A percentile compares a stretch with the other conserved stretches of the same genome.
Conservation (phyloP, 2,329 filamentous ascomycete genomes). For the Verticillium zaregamsianum region DNA sequence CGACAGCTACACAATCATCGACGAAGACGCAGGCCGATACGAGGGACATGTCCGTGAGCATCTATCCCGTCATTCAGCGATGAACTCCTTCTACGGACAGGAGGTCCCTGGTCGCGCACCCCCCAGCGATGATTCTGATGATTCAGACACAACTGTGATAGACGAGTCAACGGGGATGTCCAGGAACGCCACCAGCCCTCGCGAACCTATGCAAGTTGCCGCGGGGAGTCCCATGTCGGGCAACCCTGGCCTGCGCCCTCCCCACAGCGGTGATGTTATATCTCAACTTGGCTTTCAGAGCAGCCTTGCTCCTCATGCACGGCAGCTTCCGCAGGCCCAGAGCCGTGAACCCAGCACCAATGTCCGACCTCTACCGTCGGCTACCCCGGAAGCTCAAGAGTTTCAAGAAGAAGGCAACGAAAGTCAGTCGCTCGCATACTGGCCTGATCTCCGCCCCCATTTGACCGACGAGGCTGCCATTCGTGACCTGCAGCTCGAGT, state of each 20-base stretch:
- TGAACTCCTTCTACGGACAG: background rate
- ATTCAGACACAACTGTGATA: background rate
- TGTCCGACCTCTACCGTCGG: too few relatives aligned
- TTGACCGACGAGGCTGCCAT: conserved; percentile 1
- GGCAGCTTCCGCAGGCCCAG: too few relatives aligned
- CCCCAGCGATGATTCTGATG: background rate
- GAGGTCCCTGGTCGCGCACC: background rate
- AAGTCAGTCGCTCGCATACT: conserved; percentile 1
- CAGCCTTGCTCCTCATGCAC: too few relatives aligned
- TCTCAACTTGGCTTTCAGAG: too few relatives aligned
- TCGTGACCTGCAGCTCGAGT: conserved; percentile 2
- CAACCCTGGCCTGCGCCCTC: too few relatives aligned
- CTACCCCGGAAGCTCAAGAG: background rate
- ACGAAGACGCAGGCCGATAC: background rate
- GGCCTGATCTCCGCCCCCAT: conserved; percentile 4
- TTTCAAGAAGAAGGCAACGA: background rate
- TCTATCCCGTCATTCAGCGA: background rate
- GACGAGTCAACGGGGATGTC: background rate
- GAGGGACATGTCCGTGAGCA: background rate
- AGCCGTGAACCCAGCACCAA: too few relatives aligned
- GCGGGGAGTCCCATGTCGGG: background rate
- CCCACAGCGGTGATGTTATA: too few relatives aligned
- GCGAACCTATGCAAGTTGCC: background rate
- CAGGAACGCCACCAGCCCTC: too few relatives aligned
- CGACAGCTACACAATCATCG: background rate